These are phyloP conservation scores for Nothophytophthora sp. DNA, from an alignment of 352 stramenopile genomes.

Conservation along the genomic window DNA sequence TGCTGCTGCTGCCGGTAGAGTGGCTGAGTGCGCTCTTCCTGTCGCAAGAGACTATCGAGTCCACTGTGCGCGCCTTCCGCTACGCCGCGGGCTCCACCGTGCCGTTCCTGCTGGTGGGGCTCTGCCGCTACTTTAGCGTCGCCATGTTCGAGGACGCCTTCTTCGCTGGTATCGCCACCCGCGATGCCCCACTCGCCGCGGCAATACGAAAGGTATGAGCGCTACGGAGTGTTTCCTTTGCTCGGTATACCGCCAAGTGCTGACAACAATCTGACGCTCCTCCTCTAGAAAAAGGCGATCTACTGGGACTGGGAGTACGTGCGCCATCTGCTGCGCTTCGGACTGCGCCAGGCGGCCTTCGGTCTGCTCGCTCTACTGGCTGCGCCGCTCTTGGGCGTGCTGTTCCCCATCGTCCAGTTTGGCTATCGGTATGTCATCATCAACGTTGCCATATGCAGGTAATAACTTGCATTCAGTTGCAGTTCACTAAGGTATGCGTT, in stretches of 20 bases:
- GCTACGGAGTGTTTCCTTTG: background rate
- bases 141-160: conserved; percentile 71
- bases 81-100: conserved; percentile 49
- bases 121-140: conserved; percentile 60
- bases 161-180: conserved; percentile 54
- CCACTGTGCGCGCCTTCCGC: conserved; percentile 52
- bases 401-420: conserved; percentile 60
- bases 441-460: background rate
- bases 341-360: conserved; percentile 49
- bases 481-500: conserved; percentile 5
- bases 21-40: conserved; percentile 53
- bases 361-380: conserved; percentile 51
- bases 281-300: conserved; percentile 50
- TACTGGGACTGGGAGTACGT: conserved; percentile 82
- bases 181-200: conserved; percentile 38
- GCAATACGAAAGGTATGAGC: conserved; percentile 50
- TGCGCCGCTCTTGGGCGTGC: conserved; percentile 45
- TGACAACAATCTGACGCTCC: conserved; percentile 2
- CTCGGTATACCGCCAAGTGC: background rate
- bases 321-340: conserved; percentile 45
- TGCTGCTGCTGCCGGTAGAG: conserved; percentile 59
- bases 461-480: background rate
- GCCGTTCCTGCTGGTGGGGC: conserved; percentile 55
- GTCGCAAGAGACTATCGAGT: conserved; percentile 38
- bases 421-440: conserved; percentile 73